Percentiles rank a stretch among this genome's conserved stretches.
Conservation (phyloP, 106 monocot genomes). For the Platanthera zijinensis region DNA sequence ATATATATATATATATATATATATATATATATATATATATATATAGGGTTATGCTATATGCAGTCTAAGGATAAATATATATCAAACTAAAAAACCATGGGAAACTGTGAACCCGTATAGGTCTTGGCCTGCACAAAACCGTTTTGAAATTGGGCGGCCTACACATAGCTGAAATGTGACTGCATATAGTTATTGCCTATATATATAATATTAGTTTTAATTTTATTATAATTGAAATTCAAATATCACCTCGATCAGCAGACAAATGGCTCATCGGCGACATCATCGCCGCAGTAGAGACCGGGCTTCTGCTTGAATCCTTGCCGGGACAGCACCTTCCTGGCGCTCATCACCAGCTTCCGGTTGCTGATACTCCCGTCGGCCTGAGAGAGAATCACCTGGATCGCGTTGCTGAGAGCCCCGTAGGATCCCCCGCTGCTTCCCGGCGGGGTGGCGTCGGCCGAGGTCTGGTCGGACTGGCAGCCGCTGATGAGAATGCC, state of each 20-base stretch:
- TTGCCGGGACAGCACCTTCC: constrained; percentile 47
- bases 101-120: too few species aligned
- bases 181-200: too few species aligned
- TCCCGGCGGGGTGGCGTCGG: constrained; percentile 51
- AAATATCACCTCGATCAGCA: constrained; percentile 33
- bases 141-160: too few species aligned
- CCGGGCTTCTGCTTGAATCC: constrained; percentile 76
- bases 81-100: too few species aligned
- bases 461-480: constrained; percentile 88
- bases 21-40: too few species aligned
- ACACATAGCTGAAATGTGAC: too few species aligned
- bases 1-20: not conserved
- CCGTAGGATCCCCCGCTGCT: constrained; percentile 51
- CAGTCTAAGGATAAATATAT: too few species aligned
- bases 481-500: constrained; percentile 93
- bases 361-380: constrained; percentile 48
- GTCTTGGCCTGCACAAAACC: too few species aligned
- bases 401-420: constrained; percentile 89
- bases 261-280: constrained; percentile 54
- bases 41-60: too few species aligned
- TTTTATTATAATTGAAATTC: not conserved
- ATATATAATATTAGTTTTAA: too few species aligned
- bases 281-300: constrained; percentile 78
- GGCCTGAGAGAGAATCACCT: constrained; percentile 48
- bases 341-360: constrained; percentile 58